Evolutionary conservation across 768 basidiomycete genomes (phyloP).

Genomic region (Wakefieldia striispora): DNA sequence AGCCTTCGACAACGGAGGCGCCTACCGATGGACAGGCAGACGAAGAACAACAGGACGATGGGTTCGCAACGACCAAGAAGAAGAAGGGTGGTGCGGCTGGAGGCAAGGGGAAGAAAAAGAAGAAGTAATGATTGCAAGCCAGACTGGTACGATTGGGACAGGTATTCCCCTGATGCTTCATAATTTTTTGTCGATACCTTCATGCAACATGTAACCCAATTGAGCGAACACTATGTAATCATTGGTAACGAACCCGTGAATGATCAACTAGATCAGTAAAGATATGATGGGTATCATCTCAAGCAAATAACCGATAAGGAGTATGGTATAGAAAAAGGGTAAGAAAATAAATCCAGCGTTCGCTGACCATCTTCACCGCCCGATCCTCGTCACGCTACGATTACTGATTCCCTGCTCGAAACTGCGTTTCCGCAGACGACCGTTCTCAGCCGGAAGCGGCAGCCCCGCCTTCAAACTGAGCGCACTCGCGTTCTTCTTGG

Average conservation of each 20-base stretch:
- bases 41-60: background rate
- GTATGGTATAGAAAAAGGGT: background rate
- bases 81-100: background rate
- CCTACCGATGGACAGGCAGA: background rate
- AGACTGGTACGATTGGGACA: background rate
- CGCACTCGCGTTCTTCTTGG: conserved; percentile 49
- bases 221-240: no score
- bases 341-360: conserved; percentile 2
- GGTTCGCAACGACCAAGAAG: background rate
- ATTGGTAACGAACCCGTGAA: no score
- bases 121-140: background rate
- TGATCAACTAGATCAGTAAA: no score
- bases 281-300: no score
- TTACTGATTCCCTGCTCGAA: conserved; percentile 40
- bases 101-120: conserved; percentile 8
- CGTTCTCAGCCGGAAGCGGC: conserved; percentile 45
- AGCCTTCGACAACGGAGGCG: background rate
- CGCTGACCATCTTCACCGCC: conserved; percentile 25
- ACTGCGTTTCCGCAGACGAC: conserved; percentile 38
- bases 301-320: no score
- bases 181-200: background rate
- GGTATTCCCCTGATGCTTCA: background rate
- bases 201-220: no score
- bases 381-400: conserved; percentile 53
- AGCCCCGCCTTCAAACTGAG: conserved; percentile 35